Evolutionary conservation across 805 yeast genomes (phyloP).

Genomic region (Saccharomyces kudriavzevii): DNA sequence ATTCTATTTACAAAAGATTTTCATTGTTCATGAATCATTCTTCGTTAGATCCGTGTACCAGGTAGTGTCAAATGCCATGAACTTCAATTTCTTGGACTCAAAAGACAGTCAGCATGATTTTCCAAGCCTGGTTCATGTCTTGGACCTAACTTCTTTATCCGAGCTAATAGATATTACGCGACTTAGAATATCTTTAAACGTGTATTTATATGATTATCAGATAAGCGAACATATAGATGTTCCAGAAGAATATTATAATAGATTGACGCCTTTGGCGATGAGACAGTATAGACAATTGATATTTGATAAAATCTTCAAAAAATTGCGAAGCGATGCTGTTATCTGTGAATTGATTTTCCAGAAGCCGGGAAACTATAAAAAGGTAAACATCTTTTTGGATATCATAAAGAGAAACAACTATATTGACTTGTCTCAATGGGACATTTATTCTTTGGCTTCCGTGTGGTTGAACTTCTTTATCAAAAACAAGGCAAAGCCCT

Average conservation of each 20-base stretch:
- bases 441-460: conserved; percentile 39
- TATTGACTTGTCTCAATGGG: conserved; percentile 59
- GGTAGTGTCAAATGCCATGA: conserved; percentile 54
- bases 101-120: conserved; percentile 30
- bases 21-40: conserved; percentile 88
- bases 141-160: conserved; percentile 46
- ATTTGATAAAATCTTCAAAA: conserved; percentile 45
- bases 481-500: conserved; percentile 43
- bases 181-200: conserved; percentile 65
- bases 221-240: conserved; percentile 43
- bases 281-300: conserved; percentile 33
- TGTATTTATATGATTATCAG: conserved; percentile 59
- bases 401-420: conserved; percentile 49
- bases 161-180: conserved; percentile 63
- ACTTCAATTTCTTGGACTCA: conserved; percentile 36
- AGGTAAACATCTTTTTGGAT: conserved; percentile 36
- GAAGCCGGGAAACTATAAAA: conserved; percentile 47
- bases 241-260: conserved; percentile 33
- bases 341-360: conserved; percentile 43
- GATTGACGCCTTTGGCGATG: conserved; percentile 22
- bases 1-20: conserved; percentile 50
- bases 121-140: conserved; percentile 34
- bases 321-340: conserved; percentile 37
- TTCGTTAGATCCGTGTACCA: conserved; percentile 71
- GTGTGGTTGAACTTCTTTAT: conserved; percentile 38